phyloP scores from a whole-genome alignment of 129 eudicot species.

The Tagetes erecta region DNA sequence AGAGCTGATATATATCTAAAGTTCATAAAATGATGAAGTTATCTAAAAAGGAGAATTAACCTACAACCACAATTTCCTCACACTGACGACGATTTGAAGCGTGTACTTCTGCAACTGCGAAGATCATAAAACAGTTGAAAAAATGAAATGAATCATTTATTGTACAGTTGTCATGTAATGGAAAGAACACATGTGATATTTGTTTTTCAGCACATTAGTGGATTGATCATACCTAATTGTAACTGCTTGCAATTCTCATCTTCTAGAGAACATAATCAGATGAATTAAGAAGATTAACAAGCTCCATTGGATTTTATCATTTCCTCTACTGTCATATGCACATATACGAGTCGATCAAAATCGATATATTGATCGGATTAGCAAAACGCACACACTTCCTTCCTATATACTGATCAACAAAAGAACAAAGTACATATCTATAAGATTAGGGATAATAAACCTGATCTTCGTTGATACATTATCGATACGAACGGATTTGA shows the following conservation, averaged over 20 bases:
- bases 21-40: conserved; percentile 21
- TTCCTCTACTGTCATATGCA: not conserved
- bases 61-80: conserved; percentile 28
- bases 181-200: not conserved
- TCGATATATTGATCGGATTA: too few species aligned
- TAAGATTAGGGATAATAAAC: not conserved
- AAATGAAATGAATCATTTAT: not conserved
- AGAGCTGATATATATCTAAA: conserved; percentile 29
- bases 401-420: not conserved
- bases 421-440: too few species aligned
- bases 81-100: conserved; percentile 1
- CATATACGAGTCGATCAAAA: not conserved
- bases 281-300: not conserved
- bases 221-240: not conserved
- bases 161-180: not conserved
- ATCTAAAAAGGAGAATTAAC: conserved; percentile 24
- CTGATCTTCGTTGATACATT: not conserved
- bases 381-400: not conserved
- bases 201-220: not conserved
- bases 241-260: not conserved
- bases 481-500: not conserved
- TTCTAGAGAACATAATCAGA: not conserved
- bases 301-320: not conserved
- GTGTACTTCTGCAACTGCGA: not conserved
- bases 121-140: not conserved